Conservation (phyloP, 768 basidiomycete species). For the Lactarius vividus region DNA sequence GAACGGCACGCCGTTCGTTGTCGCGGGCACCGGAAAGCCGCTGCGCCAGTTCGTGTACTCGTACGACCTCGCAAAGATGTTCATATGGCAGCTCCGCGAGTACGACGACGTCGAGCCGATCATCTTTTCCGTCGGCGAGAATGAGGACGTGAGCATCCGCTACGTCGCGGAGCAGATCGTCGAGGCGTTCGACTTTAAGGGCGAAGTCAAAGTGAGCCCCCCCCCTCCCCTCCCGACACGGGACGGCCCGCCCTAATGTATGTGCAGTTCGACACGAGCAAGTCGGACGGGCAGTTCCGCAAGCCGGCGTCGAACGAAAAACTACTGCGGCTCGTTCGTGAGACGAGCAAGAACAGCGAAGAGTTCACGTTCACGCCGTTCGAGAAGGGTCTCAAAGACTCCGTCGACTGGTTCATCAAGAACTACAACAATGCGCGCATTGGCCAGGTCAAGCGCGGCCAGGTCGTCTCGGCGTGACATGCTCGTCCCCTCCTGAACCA, state of each 20-base stretch:
- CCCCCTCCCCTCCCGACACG: too few species aligned
- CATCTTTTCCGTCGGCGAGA: conserved; percentile 88
- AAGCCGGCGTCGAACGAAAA: conserved; percentile 95
- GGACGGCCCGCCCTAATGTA: too few species aligned
- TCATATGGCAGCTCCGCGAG: conserved; percentile 88
- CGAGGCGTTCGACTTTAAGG: conserved; percentile 70
- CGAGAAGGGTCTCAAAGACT: conserved; percentile 59
- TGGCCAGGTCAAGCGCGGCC: conserved; percentile 36
- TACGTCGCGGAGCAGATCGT: conserved; percentile 86
- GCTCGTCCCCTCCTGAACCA: neutral
- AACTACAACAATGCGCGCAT: conserved; percentile 73
- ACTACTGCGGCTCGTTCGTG: conserved; percentile 36
- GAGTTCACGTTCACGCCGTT: conserved; percentile 91
- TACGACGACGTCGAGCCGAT: conserved; percentile 92
- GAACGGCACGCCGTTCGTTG: conserved; percentile 80
- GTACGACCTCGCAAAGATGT: conserved; percentile 89
- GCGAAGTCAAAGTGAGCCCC: conserved; percentile 60
- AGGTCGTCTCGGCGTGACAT: neutral
- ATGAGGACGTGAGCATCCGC: conserved; percentile 91
- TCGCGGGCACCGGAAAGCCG: conserved; percentile 86
- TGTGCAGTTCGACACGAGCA: conserved; percentile 71
- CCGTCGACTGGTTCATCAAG: conserved; percentile 82
- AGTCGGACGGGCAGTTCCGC: conserved; percentile 89
- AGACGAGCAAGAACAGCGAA: conserved; percentile 54
- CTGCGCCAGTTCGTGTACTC: conserved; percentile 97